Base-by-base conservation (phyloP, 2,329 filamentous ascomycete genomes). In the Leptodontidium sp. region DNA sequence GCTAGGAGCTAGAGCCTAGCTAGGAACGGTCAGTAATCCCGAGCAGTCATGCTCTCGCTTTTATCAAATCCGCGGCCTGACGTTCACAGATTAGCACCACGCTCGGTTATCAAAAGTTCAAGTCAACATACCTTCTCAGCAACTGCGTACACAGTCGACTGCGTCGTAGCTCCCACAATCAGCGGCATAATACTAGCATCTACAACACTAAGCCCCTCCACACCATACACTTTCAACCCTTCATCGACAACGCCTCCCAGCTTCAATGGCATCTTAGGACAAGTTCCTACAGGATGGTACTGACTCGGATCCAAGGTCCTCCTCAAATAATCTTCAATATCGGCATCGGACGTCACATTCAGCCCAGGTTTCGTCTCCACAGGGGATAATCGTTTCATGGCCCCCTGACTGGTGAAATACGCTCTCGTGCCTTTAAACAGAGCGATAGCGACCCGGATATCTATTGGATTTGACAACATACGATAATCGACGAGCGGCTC, bases 231-330 rank as follows among this genome's bases (percentile, higher is more conserved):
- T 12, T 38, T 52, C 45, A 73, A 61, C 29, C 68, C 66, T 12
- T 53, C 35, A 66, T 71, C 68, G 26, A 73, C 72, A 15, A 71
- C 69, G 55, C 72, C 72, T 3, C 70, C 72, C 40, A 66, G 17
- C 26, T 70, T 59, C 45, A 62, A 58, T 1, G 71, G 67, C 8
- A 58, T 61, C 69, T 70, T 73, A n/a, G 69, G 61, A 49, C 59
- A 66, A 7, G 68, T 68, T 8, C 72, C 81, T 78, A 75, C 84
- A 81, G 70, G 81, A 82, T 64, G 62, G 21, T 40, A 65, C 81
- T 80, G 1, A 80, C 73, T 66, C 80, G 68, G 80, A 77, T 32
- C 58, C 11, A 82, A 72, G 49, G 57, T 74, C 35, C 71, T 53
- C 65, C 74, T 77, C 49, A 78, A 64, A 65, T 72, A 77, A 32